Conservation (phyloP, 2,329 filamentous ascomycete genomes). For the Clarireedia hainanense region DNA sequence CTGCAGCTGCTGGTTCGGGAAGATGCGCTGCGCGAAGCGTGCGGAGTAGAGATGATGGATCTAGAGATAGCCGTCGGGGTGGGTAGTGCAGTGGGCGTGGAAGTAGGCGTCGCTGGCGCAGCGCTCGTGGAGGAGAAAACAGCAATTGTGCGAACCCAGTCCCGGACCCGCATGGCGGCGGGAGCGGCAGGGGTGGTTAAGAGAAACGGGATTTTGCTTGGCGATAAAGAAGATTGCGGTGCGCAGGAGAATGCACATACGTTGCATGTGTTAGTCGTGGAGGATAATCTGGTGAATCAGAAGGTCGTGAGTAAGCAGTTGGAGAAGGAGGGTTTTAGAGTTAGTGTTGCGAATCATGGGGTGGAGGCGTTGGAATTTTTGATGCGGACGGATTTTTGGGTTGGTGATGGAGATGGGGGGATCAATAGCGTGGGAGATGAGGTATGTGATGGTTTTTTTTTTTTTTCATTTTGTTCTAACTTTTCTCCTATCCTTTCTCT, state of each 20-base stretch:
- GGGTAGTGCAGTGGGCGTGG: too few species aligned
- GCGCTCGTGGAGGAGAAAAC: too few species aligned
- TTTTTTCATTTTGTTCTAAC: too few species aligned
- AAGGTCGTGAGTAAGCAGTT: slow-evolving; percentile 55
- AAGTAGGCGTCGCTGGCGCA: too few species aligned
- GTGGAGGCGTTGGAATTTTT: slow-evolving; percentile 53
- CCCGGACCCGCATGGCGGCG: not conserved
- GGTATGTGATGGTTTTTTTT: not conserved
- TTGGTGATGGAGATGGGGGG: slow-evolving; percentile 16
- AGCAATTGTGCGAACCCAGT: too few species aligned
- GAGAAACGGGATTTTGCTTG: slow-evolving; percentile 43
- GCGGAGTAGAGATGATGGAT: not conserved
- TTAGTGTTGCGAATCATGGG: slow-evolving; percentile 57
- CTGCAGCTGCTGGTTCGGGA: not conserved
- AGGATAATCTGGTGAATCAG: slow-evolving; percentile 62
- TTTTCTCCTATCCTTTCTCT: not conserved
- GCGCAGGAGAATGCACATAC: not conserved
- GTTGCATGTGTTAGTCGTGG: slow-evolving; percentile 51
- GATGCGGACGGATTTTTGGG: slow-evolving; percentile 48
- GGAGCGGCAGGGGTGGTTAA: not conserved
- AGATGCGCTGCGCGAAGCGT: slow-evolving; percentile 3
- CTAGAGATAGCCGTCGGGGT: not conserved
- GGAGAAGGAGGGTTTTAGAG: slow-evolving; percentile 51
- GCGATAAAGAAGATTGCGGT: not conserved
- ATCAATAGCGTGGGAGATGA: slow-evolving; percentile 24